These are phyloP conservation scores for Secale cereale DNA, from an alignment of 176 grass and related monocot genomes.

Conservation along the genomic window DNA sequence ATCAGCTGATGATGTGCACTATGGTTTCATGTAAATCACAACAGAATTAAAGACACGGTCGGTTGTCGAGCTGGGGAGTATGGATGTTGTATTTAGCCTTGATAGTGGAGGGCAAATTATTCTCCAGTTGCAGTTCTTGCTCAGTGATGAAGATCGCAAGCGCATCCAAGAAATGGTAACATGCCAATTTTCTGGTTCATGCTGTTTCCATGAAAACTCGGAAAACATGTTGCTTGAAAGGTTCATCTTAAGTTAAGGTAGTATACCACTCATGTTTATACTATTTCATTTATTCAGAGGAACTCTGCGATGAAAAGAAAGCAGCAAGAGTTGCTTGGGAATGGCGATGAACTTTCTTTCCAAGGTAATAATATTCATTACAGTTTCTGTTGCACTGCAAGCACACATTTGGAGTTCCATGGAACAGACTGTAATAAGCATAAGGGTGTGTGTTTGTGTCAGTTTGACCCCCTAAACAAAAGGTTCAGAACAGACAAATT, in stretches of 20 bases:
- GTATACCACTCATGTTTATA: neutral
- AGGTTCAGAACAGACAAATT: neutral
- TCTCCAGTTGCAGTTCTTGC: slow-evolving; percentile 36
- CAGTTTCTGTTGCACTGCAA: neutral
- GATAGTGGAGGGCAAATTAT: slow-evolving; percentile 18
- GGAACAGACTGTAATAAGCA: neutral
- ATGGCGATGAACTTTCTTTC: slow-evolving; percentile 10
- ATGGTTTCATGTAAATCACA: neutral
- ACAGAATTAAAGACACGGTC: slow-evolving; percentile 34
- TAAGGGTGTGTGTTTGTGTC: neutral
- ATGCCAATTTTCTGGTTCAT: neutral
- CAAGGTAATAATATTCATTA: slow-evolving; percentile 20
- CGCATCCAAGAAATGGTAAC: slow-evolving; percentile 46
- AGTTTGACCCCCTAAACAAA: neutral
- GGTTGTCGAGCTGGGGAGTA: slow-evolving; percentile 39
- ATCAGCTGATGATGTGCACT: neutral
- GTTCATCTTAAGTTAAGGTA: neutral
- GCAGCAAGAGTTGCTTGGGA: slow-evolving; percentile 22
- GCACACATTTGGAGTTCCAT: neutral
- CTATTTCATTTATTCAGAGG: slow-evolving; percentile 30
- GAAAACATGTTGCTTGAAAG: neutral
- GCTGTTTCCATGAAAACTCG: neutral
- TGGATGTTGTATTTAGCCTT: slow-evolving; percentile 33
- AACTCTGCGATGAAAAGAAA: slow-evolving; percentile 35
- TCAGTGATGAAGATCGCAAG: slow-evolving; percentile 44